A percentile compares a stretch with the other conserved stretches of the same genome.
These are phyloP conservation scores for Metrosideros polymorpha DNA, from an alignment of 441 rosid species.

Conservation along the genomic window DNA sequence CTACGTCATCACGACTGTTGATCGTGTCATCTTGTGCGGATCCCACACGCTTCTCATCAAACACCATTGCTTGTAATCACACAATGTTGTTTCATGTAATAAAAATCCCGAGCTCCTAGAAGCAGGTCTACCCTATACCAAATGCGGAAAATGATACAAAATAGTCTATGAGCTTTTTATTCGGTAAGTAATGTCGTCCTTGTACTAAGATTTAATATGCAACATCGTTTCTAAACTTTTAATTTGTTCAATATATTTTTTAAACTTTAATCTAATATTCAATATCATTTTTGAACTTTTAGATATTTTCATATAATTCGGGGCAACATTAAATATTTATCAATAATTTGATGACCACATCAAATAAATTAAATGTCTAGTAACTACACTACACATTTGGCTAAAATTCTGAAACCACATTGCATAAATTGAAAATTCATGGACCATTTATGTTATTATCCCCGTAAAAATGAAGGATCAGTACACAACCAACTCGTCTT, in stretches of 20 bases:
- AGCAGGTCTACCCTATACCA: not conserved
- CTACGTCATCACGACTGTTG: not conserved
- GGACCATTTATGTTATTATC: too few relatives aligned
- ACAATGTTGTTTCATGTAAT: not conserved
- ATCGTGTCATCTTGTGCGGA: accelerated
- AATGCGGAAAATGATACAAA: not conserved
- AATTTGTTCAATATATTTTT: not conserved
- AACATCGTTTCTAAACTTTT: accelerated
- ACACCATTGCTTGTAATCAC: not conserved
- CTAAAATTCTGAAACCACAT: not conserved
- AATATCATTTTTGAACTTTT: not conserved
- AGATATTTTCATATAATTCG: not conserved
- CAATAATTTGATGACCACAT: not conserved
- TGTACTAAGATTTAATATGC: not conserved
- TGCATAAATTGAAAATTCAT: not conserved
- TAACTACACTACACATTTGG: accelerated
- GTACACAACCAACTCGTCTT: too few relatives aligned
- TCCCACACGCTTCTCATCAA: not conserved
- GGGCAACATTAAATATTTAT: accelerated
- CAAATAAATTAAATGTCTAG: not conserved
- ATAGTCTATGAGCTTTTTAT: not conserved
- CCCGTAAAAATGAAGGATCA: too few relatives aligned
- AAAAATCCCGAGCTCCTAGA: too few relatives aligned
- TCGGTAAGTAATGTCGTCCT: accelerated
- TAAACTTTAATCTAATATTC: not conserved